These are phyloP conservation scores for Fraxinus greggii DNA, from an alignment of 305 asterid species.

Conservation along the genomic window DNA sequence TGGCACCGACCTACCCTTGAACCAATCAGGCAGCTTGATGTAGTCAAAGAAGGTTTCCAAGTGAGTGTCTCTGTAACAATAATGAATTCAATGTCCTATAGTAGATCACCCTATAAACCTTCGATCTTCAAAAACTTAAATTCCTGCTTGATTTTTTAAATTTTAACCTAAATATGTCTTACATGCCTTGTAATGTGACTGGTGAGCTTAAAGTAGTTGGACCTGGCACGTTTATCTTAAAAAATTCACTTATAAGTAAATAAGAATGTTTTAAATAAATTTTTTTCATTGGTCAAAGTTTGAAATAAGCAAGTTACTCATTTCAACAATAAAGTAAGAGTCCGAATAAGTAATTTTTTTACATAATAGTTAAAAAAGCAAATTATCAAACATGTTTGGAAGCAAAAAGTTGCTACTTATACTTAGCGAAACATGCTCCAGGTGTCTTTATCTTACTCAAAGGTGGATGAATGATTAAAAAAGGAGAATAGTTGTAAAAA, in stretches of 20 bases:
- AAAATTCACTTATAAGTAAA: neutral
- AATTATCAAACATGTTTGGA: neutral
- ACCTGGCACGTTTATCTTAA: neutral
- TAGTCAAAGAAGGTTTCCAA: slow-evolving; percentile 45
- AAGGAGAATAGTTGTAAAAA: neutral
- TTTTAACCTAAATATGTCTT: neutral
- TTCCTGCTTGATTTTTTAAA: neutral
- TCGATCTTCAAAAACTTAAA: neutral
- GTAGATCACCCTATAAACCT: neutral
- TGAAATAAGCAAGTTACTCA: neutral
- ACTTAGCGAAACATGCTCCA: neutral
- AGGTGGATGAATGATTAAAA: slow-evolving; percentile 1
- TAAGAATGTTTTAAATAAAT: neutral
- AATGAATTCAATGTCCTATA: neutral
- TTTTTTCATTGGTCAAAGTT: neutral
- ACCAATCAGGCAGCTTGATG: slow-evolving; percentile 57
- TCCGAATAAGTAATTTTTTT: neutral
- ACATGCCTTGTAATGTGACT: neutral
- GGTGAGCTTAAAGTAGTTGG: neutral
- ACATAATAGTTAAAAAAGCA: neutral
- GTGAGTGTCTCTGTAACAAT: slow-evolving; percentile 39
- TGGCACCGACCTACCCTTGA: slow-evolving; percentile 66
- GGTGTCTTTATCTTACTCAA: neutral
- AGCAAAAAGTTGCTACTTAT: neutral
- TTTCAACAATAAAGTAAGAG: neutral